Conservation (phyloP, 2,329 filamentous ascomycete species). For the Fusarium udum region DNA sequence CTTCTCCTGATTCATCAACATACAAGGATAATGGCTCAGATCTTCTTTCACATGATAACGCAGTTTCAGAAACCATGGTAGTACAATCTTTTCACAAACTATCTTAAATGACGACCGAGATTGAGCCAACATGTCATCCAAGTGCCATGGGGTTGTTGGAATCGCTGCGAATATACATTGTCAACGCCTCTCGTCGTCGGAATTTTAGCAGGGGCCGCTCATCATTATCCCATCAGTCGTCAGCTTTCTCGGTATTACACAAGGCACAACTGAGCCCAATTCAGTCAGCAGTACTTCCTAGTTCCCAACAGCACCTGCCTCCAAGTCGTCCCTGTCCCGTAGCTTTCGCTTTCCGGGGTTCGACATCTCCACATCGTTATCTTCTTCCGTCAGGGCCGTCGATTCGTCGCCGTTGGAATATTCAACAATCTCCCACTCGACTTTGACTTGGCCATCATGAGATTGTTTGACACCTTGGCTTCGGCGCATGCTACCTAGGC, state of each 20-base stretch:
- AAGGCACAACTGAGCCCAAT: background rate
- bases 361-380: constrained; percentile 48
- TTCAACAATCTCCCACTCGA: constrained; percentile 89
- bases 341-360: constrained; percentile 64
- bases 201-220: constrained; percentile 2
- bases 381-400: constrained; percentile 39
- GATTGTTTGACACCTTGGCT: constrained; percentile 64
- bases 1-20: background rate
- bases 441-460: constrained; percentile 69
- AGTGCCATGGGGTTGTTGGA: background rate
- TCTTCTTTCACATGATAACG: background rate
- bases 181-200: background rate
- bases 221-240: constrained; percentile 16
- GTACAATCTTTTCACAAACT: constrained; percentile 11
- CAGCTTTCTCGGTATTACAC: constrained; percentile 9
- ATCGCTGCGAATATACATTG: background rate
- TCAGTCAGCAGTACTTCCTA: background rate
- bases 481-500: constrained; percentile 73
- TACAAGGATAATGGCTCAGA: background rate
- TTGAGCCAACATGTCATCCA: background rate
- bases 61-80: background rate
- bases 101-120: background rate
- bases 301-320: constrained; percentile 13
- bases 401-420: constrained; percentile 60
- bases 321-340: constrained; percentile 51